Evolutionary conservation across 768 basidiomycete species (phyloP), one percentile per base, ranked within the genome.

Genomic region (Kwoniella botswanensis): DNA sequence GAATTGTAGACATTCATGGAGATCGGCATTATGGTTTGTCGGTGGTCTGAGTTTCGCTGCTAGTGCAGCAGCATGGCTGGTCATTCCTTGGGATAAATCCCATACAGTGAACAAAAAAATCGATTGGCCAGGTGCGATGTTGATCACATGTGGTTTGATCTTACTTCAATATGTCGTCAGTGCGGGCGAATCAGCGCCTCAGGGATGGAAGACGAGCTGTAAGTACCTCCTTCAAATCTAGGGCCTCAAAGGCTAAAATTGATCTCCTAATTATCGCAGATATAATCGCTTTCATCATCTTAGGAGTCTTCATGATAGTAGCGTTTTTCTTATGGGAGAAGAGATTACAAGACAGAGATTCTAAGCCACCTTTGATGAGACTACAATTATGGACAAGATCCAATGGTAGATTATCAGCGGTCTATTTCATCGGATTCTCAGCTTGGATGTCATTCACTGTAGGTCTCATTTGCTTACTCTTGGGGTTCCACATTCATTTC

Each of bases 121-220:
- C 0, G 93, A 94, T 71, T 93, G 92, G 92, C 82, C 91, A 21
- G 93, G 93, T 2, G 90, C 90, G 0, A 81, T 86, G 21, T 81
- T 93, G 17, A 83, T 89, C 66, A 92, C 91, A 0, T 81, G 85
- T 0, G 92, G 91, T 0, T 84, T 93, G 35, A 87, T 90, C 1
- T 83, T 93, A 0, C 85, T 94, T 71, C 86, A 90, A 10, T 93
- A 93, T 74, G 89, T 90, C 0, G 86, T 94, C 4, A 88, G 89
- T 62, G 88, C 91, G 71, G 91, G 89, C 5, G 86, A 86, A 21
- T 83, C 86, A n/a, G 90, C 88, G 3, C 85, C 87, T 0, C 57
- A 88, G 4, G 87, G 88, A 10, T 93, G 91, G 91, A 84, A 81
- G 12, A 90, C 90, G 4, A 74, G 85, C 7, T 88, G 88, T 89